phyloP scores from a whole-genome alignment of 148 eudicot genomes.

The Polygonum aviculare region DNA sequence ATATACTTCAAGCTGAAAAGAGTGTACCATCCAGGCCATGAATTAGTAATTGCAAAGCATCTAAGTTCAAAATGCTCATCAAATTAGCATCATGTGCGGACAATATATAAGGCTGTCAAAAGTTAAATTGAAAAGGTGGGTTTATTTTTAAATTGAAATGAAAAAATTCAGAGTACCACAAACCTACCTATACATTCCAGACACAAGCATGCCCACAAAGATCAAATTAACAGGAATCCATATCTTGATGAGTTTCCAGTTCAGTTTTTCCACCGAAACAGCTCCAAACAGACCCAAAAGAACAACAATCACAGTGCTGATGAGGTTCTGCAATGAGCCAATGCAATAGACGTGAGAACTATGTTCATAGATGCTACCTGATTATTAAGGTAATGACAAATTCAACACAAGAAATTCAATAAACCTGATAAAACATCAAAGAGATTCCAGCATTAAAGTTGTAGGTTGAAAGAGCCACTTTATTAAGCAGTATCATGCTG shows the following conservation, averaged over 20 bases:
- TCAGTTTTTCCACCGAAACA: constrained; percentile 56
- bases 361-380: neutral
- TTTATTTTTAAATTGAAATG: neutral
- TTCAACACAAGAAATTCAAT: neutral
- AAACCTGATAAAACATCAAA: constrained; percentile 88
- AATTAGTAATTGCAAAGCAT: constrained; percentile 4
- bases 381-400: neutral
- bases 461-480: constrained; percentile 69
- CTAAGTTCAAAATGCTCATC: neutral
- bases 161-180: neutral
- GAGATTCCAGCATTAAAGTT: constrained; percentile 79
- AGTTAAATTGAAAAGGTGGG: neutral
- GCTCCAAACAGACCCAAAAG: constrained; percentile 43
- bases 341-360: neutral
- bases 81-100: neutral
- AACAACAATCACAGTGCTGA: constrained; percentile 51
- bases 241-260: constrained; percentile 66
- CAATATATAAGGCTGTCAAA: neutral
- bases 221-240: constrained; percentile 84
- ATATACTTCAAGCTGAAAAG: constrained; percentile 66
- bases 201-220: constrained; percentile 84
- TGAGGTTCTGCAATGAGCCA: constrained; percentile 55
- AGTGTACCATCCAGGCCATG: neutral
- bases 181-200: constrained; percentile 82
- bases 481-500: constrained; percentile 83